Evolutionary conservation across 352 stramenopile species (phyloP), one percentile per base, ranked within the genome.

Genomic region (Phytophthora pinifolia): DNA sequence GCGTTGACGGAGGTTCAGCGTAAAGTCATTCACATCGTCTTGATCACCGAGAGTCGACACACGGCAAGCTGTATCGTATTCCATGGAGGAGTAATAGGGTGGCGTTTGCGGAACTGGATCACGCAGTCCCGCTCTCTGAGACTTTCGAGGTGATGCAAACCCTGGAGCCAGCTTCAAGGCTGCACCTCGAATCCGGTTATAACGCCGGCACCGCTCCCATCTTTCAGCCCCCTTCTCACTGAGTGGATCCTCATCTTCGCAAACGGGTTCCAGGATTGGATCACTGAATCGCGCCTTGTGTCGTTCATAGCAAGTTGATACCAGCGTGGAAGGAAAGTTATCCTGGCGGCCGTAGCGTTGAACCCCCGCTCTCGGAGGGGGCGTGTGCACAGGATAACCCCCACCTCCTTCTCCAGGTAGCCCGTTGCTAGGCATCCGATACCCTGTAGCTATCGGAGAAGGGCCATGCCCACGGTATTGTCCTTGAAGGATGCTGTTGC

Each of bases 1-100:
- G 12, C 81, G 76, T 61, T 99, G 93, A 14, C 88, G 79, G 29
- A 98, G 69, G 31, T 94, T 94, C 37, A 98, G 72, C 17, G 75
- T 78, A 47, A 92, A 95, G 9, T 68, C 70, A 46, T 85, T 86
- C 1, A 89, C 67, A 45, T 88, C 85, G 64, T 89, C 79, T 46
- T 79, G 74, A 35, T 87, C 73, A 27, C 59, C 59, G 18, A 67
- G 45, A 27, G 54, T 46, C 33, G 54, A 50, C 17, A 54, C 48
- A 37, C 51, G 74, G 17, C 54, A 61, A 9, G 33, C 30, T 35
- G 35, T 29, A 38, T 75, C 72, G 50, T 77, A 81, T 18, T 71
- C 55, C 9, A 54, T 53, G 4, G 66, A 41, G 1, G 64, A 62
- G 33, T 79, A 83, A 17, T 42, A 30, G 22, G 62, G 42, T 57